Evolutionary conservation across 257 asterid species (phyloP), one percentile per base, ranked within the genome.

Genomic region (Avicennia marina): DNA sequence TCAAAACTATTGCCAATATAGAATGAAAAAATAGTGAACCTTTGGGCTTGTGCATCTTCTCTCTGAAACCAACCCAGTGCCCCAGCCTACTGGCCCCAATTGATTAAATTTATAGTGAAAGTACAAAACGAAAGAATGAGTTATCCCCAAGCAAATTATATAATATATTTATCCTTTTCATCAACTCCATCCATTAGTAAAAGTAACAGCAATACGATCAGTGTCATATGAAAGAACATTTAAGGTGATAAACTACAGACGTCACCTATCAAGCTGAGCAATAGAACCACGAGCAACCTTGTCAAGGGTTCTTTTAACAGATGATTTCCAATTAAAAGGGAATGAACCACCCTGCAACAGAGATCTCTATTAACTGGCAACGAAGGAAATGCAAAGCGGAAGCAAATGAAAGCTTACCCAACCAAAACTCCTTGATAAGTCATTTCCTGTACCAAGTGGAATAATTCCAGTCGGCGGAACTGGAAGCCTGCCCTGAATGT

Each of bases 361-460:
- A 36, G 2, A 11, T 5, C 3, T 45, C 33, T 20, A 54, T 43
- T 48, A 11, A 36, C 41, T 11, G 41, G 1, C 41, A 7, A 11
- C 41, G 10, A 11, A 36, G 13, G 13, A 36, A 36, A 36, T 36
- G 12, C 10, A 3, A 36, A 36, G 41, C 10, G 6, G 13, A 36
- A 4, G 9, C 41, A 36, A 8, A 29, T 49, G 39, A 53, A 48
- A 72, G 56, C 83, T 73, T 74, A 91, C 98, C 98, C 98, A 88
- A 71, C 87, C 94, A 65, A 85, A 91, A 76, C 95, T 91, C 71
- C 98, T 77, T 3, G 98, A 88, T 60, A 91, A 77, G 64, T 91
- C 98, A 81, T 91, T 91, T 76, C 98, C 98, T 10, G 98, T 91
- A 63, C 98, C 98, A 49, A 91, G 98, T 15, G 98, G 98, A 54